A percentile compares a stretch with the other conserved stretches of the same genome.
Conservation (phyloP, 2,329 filamentous ascomycete species). For the Xenoacremonium recifei region DNA sequence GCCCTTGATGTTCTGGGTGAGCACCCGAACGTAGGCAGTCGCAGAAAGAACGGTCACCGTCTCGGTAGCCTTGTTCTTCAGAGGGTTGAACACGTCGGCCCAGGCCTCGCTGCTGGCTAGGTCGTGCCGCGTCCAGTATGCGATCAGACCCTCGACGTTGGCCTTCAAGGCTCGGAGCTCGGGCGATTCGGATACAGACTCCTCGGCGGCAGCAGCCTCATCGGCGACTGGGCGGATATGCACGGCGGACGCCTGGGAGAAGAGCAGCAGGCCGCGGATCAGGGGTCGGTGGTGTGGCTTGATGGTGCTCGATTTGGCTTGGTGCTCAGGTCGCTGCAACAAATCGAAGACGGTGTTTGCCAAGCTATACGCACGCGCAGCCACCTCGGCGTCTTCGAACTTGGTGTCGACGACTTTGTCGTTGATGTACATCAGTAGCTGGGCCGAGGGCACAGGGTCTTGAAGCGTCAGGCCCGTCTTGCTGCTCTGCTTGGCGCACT, state of each 20-base stretch:
- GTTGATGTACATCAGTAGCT: constrained; percentile 28
- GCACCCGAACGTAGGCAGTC: constrained; percentile 23
- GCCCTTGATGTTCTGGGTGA: constrained; percentile 38
- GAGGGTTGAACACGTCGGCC: constrained; percentile 19
- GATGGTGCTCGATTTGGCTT: constrained; percentile 10
- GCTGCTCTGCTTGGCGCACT: constrained; percentile 45
- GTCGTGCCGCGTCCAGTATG: constrained; percentile 24
- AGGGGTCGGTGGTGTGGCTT: constrained; percentile 23
- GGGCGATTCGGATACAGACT: no score
- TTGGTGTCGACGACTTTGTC: constrained; percentile 39
- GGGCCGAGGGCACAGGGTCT: constrained; percentile 36
- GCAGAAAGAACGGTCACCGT: constrained; percentile 18
- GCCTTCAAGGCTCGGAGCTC: constrained; percentile 26
- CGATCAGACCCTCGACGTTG: constrained; percentile 25
- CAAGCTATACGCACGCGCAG: constrained; percentile 44
- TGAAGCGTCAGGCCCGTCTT: constrained; percentile 46
- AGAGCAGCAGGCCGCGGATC: constrained; percentile 31
- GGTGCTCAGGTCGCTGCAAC: constrained; percentile 44
- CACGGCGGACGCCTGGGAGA: constrained; percentile 24
- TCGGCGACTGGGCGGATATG: constrained; percentile 24
- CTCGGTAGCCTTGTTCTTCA: constrained; percentile 6
- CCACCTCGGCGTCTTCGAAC: constrained; percentile 27
- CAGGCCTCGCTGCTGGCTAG: constrained; percentile 20
- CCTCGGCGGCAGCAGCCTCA: constrained; percentile 20
- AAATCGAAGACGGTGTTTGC: constrained; percentile 49